Evolutionary conservation across 805 yeast genomes (phyloP).

Genomic region (Lipomyces chichibuensis): DNA sequence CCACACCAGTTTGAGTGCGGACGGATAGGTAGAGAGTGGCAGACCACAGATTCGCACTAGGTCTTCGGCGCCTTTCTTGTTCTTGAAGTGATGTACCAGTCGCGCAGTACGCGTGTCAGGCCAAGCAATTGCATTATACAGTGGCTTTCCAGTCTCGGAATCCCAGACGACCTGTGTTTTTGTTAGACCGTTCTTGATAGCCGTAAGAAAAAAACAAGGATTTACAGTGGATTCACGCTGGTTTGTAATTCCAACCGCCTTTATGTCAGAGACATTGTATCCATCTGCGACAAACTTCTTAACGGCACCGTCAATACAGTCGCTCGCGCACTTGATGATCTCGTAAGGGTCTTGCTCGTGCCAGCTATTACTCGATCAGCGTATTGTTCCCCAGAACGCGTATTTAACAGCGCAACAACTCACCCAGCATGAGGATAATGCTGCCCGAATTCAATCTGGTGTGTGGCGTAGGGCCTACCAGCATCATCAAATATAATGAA

Average conservation of each 20-base stretch:
- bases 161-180: slow-evolving; percentile 67
- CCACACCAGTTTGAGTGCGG: slow-evolving; percentile 90
- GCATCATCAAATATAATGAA: slow-evolving; percentile 74
- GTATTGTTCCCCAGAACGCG: background rate
- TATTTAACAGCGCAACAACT: slow-evolving; percentile 7
- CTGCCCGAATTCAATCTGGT: slow-evolving; percentile 81
- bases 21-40: slow-evolving; percentile 87
- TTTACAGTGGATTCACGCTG: slow-evolving; percentile 86
- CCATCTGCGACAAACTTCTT: slow-evolving; percentile 41
- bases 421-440: slow-evolving; percentile 47
- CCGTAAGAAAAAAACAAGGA: slow-evolving; percentile 37
- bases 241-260: slow-evolving; percentile 85
- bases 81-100: slow-evolving; percentile 65
- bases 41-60: slow-evolving; percentile 74
- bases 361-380: slow-evolving; percentile 55
- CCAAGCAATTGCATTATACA: slow-evolving; percentile 92
- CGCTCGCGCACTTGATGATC: slow-evolving; percentile 75
- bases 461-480: slow-evolving; percentile 81
- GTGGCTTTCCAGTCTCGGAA: slow-evolving; percentile 75
- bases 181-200: background rate
- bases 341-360: slow-evolving; percentile 90
- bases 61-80: slow-evolving; percentile 57
- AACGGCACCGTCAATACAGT: slow-evolving; percentile 59
- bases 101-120: slow-evolving; percentile 86
- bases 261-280: slow-evolving; percentile 51